Evolutionary conservation across 257 asterid genomes (phyloP).

Genomic region (Sherardia arvensis): DNA sequence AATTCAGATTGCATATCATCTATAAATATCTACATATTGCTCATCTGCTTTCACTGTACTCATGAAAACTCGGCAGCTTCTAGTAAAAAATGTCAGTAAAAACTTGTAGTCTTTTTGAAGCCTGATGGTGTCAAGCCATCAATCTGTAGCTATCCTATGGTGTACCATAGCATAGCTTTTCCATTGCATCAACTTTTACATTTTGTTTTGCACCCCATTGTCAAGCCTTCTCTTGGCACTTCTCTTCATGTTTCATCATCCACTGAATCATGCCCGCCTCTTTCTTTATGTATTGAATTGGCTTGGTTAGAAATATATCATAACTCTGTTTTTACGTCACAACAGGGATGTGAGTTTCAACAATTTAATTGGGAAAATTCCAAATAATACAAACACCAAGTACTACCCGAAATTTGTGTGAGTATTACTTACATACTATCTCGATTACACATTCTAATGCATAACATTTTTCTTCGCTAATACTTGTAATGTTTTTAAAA

Average conservation of each 20-base stretch:
- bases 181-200: not conserved
- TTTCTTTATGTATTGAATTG: not conserved
- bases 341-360: conserved; percentile 86
- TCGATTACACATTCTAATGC: not conserved
- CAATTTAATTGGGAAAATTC: conserved; percentile 50
- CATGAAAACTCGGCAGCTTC: not conserved
- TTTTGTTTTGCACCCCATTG: not conserved
- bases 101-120: not conserved
- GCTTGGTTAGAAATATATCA: not conserved
- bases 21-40: not conserved
- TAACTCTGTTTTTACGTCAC: conserved; percentile 11
- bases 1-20: not conserved
- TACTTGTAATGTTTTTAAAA: not conserved
- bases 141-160: no score
- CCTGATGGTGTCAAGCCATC: not conserved
- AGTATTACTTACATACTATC: conserved; percentile 21
- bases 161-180: not conserved
- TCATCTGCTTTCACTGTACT: not conserved
- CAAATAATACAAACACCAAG: conserved; percentile 39
- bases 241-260: not conserved
- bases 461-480: not conserved
- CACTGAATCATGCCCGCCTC: not conserved
- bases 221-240: not conserved
- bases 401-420: conserved; percentile 47
- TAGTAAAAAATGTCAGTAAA: not conserved